Percentiles rank a stretch among this genome's conserved stretches.
Evolutionary conservation across 768 basidiomycete species (phyloP).

Genomic region (Lepiota venenata): DNA sequence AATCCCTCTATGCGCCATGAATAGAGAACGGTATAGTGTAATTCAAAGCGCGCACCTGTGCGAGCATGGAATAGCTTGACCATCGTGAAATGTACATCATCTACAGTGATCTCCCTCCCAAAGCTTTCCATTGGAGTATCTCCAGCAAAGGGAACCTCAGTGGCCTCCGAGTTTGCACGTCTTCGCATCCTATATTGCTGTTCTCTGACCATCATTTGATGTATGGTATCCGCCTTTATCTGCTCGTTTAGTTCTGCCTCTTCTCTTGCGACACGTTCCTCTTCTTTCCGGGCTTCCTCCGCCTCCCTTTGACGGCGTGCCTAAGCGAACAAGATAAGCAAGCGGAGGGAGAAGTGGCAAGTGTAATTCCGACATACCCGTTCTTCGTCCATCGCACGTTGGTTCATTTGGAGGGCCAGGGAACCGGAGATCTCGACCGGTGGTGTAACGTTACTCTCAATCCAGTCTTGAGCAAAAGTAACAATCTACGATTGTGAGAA

Average conservation of each 20-base stretch:
- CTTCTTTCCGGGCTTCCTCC: constrained; percentile 47
- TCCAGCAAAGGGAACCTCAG: constrained; percentile 50
- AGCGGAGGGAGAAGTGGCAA: background rate
- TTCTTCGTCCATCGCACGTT: constrained; percentile 68
- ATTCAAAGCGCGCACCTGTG: constrained; percentile 41
- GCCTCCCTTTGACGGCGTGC: constrained; percentile 52
- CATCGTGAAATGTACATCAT: constrained; percentile 54
- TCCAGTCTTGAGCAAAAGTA: constrained; percentile 69
- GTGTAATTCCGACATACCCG: constrained; percentile 37
- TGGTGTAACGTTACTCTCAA: constrained; percentile 52
- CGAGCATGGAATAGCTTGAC: constrained; percentile 74
- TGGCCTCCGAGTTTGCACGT: constrained; percentile 68
- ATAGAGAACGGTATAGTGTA: background rate
- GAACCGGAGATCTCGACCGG: constrained; percentile 56
- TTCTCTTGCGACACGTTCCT: constrained; percentile 47
- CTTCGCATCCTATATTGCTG: constrained; percentile 48
- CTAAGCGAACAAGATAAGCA: constrained; percentile 24
- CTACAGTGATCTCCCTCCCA: constrained; percentile 49
- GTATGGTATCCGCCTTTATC: constrained; percentile 62
- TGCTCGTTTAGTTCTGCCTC: constrained; percentile 62
- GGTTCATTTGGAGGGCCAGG: constrained; percentile 75
- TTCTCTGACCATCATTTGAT: constrained; percentile 52
- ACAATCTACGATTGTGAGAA: constrained; percentile 45
- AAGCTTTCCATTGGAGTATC: constrained; percentile 65
- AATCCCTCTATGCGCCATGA: no score